phyloP scores from a whole-genome alignment of 306 rosid genomes.

The Vigna hirtella region DNA sequence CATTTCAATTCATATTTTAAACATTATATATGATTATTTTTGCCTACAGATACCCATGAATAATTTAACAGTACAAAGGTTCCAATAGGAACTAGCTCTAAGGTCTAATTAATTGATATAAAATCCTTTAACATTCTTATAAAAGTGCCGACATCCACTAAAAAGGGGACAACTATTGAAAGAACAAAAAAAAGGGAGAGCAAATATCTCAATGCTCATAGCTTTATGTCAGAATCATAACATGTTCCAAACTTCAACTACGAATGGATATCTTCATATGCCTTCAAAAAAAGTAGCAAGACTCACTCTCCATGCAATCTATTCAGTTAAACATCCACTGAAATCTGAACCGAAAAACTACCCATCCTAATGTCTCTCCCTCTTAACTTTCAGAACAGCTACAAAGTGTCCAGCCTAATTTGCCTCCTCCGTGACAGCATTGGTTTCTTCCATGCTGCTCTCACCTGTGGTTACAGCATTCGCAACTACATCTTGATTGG shows the following conservation, averaged over 20 bases:
- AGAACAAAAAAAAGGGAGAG: not conserved
- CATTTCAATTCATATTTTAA: no score
- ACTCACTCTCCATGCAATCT: conserved; percentile 3
- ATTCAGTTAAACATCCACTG: no score
- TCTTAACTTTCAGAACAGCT: conserved; percentile 1
- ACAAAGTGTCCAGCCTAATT: conserved; percentile 16
- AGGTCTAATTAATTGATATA: not conserved
- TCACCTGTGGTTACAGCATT: conserved; percentile 38
- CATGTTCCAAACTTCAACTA: not conserved
- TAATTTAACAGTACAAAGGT: no score
- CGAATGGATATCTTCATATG: not conserved
- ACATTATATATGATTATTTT: no score
- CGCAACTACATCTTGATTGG: conserved; percentile 11
- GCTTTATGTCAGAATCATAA: not conserved
- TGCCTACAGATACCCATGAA: no score
- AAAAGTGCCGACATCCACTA: not conserved
- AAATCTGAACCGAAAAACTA: conserved; percentile 7
- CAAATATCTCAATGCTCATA: conserved; percentile 24
- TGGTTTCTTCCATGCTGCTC: conserved; percentile 37
- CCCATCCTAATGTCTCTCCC: not conserved
- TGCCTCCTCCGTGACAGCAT: conserved; percentile 20
- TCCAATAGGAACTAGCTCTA: not conserved
- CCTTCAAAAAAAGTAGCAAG: no score
- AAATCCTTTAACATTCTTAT: no score
- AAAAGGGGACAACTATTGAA: not conserved